Conservation (phyloP, 2,329 filamentous ascomycete genomes). For the Calycina herbarum region DNA sequence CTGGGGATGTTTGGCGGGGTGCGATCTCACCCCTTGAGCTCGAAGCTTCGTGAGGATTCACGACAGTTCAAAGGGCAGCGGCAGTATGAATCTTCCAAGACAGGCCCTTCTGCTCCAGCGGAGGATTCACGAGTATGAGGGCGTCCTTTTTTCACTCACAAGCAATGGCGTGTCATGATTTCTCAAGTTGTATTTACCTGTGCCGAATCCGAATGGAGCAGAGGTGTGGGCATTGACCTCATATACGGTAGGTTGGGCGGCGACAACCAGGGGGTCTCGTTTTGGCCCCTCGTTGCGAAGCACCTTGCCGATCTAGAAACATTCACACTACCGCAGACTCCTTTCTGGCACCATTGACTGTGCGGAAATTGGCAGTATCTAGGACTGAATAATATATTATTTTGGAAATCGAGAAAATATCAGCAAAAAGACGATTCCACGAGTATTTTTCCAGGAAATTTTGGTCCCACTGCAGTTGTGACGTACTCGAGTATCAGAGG, state of each 20-base stretch:
- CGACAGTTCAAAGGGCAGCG: neutral
- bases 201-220: slow-evolving; percentile 8
- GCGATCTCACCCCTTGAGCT: neutral
- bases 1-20: slow-evolving; percentile 10
- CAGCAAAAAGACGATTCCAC: neutral
- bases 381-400: too few species aligned
- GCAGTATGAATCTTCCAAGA: neutral
- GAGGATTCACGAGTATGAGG: slow-evolving; percentile 1
- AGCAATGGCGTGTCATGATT: slow-evolving; percentile 10
- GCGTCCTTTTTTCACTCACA: slow-evolving; percentile 3
- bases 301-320: too few species aligned
- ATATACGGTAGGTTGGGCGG: slow-evolving; percentile 3
- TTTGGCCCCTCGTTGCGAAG: slow-evolving; percentile 2
- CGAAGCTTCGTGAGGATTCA: neutral
- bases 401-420: neutral
- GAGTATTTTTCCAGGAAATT: neutral
- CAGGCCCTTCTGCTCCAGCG: slow-evolving; percentile 3
- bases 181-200: slow-evolving; percentile 3
- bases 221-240: slow-evolving; percentile 4
- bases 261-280: neutral
- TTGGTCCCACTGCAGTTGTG: neutral
- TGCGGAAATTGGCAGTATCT: too few species aligned
- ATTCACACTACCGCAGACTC: too few species aligned
- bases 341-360: too few species aligned
- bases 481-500: neutral